Evolutionary conservation across 345 rosid species (phyloP).

Genomic region (Microcos paniculata): DNA sequence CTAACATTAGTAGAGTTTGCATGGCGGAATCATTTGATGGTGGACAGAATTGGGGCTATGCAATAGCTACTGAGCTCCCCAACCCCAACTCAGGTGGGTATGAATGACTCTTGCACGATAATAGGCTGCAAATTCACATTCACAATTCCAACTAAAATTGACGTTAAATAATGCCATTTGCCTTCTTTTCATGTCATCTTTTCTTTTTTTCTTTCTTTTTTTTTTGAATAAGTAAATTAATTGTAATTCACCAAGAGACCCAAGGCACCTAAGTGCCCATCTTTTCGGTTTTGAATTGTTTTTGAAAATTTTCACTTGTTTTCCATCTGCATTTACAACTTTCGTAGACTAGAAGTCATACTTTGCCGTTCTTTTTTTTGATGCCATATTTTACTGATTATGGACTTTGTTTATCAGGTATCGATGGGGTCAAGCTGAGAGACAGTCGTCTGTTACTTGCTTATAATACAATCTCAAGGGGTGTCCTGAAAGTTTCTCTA

Average conservation of each 20-base stretch:
- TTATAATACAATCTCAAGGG: conserved; percentile 80
- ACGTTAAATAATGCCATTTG: too few relatives aligned
- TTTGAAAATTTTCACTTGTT: background rate
- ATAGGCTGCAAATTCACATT: background rate
- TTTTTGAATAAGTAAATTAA: too few relatives aligned
- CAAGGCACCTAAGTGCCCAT: too few relatives aligned
- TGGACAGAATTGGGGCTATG: conserved; percentile 71
- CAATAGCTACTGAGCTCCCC: conserved; percentile 63
- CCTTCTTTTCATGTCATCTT: too few relatives aligned
- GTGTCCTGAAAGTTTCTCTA: conserved; percentile 71
- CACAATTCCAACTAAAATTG: too few relatives aligned
- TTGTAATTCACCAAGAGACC: too few relatives aligned
- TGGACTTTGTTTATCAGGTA: conserved; percentile 39
- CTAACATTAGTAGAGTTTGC: conserved; percentile 62
- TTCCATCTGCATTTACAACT: too few relatives aligned
- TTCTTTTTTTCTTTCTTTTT: too few relatives aligned
- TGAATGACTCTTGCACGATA: background rate
- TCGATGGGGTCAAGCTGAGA: conserved; percentile 75
- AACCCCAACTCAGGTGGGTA: conserved; percentile 89
- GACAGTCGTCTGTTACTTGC: conserved; percentile 74
- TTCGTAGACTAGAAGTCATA: background rate
- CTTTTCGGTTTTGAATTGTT: background rate
- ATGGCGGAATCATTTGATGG: conserved; percentile 78
- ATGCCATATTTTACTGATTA: background rate
- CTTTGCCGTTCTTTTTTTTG: background rate